Evolutionary conservation across 192 early-diverging fungal species (phyloP), one percentile per base, ranked within the genome.

Genomic region (Gigaspora rosea): DNA sequence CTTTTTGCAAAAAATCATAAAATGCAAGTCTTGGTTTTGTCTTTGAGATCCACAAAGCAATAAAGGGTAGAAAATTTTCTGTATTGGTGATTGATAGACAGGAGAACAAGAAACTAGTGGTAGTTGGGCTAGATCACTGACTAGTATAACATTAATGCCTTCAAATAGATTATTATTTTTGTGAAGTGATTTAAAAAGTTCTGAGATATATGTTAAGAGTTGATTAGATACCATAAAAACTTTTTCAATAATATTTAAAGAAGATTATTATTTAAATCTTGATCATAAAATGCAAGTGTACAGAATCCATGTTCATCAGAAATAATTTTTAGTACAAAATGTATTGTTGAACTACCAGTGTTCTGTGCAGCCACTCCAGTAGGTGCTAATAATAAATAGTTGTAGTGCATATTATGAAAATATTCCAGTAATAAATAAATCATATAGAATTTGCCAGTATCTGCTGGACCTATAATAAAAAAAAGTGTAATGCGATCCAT

Each of bases 271-370:
- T 68, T 68, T 10, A 68, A 48, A 11, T 6, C 0, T 20, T 68
- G 18, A 68, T 68, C 41, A 15, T 12, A 12, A 68, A 68, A 68
- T 68, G 11, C 66, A 10, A 68, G 16, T 16, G 66, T 68, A 41
- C 41, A 36, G 18, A 47, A 68, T 32, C 6, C 12, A 2, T 13
- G 4, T 47, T 20, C 41, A 49, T 46, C 2, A 20, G 5, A 49
- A 12, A 15, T 13, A 15, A 68, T 68, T 68, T 9, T 46, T 68
- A 68, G 10, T 46, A 46, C 33, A 46, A 46, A 68, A 33, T 68
- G 66, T 10, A 68, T 68, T 36, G 46, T 68, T 8, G 3, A 15
- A 18, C 41, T 15, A n/a, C 16, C 33, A 9, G 49, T 9, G 5
- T 68, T 68, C 49, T 68, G 66, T 1, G 66, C 66, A 47, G 41